Evolutionary conservation across 305 asterid species (phyloP), one percentile per base, ranked within the genome.

Genomic region (Ilex paraguariensis): DNA sequence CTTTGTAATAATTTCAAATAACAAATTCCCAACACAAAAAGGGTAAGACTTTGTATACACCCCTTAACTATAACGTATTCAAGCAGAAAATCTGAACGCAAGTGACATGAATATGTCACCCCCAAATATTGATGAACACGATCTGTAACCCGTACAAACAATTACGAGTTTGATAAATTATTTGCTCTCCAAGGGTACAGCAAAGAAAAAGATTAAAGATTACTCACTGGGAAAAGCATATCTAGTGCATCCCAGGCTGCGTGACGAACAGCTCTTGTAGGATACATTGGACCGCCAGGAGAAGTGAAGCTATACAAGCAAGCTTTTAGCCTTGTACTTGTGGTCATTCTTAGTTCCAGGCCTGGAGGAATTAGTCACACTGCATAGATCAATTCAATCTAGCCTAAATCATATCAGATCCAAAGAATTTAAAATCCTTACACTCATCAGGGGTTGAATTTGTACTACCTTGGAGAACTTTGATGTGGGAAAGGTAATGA

Each of bases 211-310:
- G 28, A 21, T 21, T 21, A 36, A 36, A 36, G 6, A 60, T 42
- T 13, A 76, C 97, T 86, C 77, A 93, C 98, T 32, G 96, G 98
- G 73, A 90, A 93, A 70, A 93, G 96, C 74, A 78, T 72, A 69
- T 93, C 87, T 59, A 93, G 78, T 42, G 97, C 78, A 6, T 89
- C 89, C 98, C 98, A 93, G 56, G 97, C 97, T 39, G 98, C 95
- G 75, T 90, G 98, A 28, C 98, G 97, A 66, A 93, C 97, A 70
- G 81, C 91, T 84, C 98, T 77, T 44, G 98, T 93, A 63, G 98
- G 97, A 69, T 93, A 93, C 95, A 83, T 86, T 16, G 96, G 98
- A 50, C 91, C 98, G 60, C 98, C 98, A 10, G 98, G 98, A 57
- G 96, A 85, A 30, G 97, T 93, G 79, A 93, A 93, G 82, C 98